phyloP scores from a whole-genome alignment of 2,329 filamentous ascomycete genomes.

The Colletotrichum gigasporum region DNA sequence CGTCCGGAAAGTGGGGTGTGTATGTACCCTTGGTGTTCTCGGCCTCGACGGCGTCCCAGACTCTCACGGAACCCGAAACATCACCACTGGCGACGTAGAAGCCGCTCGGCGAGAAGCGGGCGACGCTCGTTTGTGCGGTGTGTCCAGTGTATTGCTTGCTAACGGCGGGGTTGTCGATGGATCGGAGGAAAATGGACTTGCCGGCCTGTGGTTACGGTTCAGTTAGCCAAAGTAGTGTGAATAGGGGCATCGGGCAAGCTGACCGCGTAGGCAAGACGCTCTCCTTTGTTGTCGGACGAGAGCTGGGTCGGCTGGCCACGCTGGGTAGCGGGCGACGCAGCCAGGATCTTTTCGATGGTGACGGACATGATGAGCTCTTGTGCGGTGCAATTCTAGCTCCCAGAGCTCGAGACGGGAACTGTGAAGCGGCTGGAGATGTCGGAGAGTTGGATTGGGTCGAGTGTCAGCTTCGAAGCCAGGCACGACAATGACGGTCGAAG shows the following conservation, averaged over 20 bases:
- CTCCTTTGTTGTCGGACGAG: conserved; percentile 86
- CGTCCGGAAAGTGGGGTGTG: background rate
- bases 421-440: background rate
- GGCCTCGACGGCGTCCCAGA: conserved; percentile 93
- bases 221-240: background rate
- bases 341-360: conserved; percentile 76
- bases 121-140: conserved; percentile 88
- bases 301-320: conserved; percentile 86
- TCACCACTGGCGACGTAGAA: conserved; percentile 97
- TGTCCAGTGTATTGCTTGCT: conserved; percentile 94
- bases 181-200: conserved; percentile 96
- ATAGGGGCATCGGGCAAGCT: conserved; percentile 41
- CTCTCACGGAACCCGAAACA: conserved; percentile 81
- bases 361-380: conserved; percentile 55
- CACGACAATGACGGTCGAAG: conserved; percentile 29
- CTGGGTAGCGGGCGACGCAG: conserved; percentile 81
- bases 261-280: conserved; percentile 93
- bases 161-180: conserved; percentile 86
- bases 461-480: conserved; percentile 18
- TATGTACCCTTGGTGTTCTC: conserved; percentile 76
- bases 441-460: conserved; percentile 8
- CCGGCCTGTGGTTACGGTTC: conserved; percentile 69
- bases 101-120: conserved; percentile 91
- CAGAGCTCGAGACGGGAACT: background rate
- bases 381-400: background rate